Base-by-base conservation (phyloP, 345 rosid genomes). In the Euphorbia peplus region DNA sequence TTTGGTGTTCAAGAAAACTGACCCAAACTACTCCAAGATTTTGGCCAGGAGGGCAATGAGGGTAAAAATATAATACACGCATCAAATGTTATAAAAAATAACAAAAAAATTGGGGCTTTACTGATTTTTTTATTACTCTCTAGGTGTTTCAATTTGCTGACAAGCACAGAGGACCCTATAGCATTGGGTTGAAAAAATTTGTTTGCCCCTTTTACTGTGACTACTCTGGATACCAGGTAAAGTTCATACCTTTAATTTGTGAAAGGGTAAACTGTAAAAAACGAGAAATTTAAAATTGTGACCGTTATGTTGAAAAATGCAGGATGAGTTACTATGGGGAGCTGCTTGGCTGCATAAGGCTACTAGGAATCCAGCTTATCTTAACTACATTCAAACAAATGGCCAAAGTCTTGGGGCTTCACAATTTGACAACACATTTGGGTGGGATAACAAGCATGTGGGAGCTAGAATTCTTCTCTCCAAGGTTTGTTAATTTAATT, bases 121-220 rank as follows among this genome's bases (percentile, higher is more conserved):
- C 25, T n/a, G 30, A 30, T 14, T 1, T 15, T 5, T 16, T 32
- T 8, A 22, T 12, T 22, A 21, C 57, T 64, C 25, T 37, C 28
- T 76, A 84, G 88, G 88, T 85, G 60, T 85, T 85, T 67, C 85
- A 75, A 65, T 85, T 85, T 73, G 89, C 89, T 29, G 84, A 83
- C 0, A 81, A 64, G 72, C 79, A 85, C 68, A 80, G 85, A 81
- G 89, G 87, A 71, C 60, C 87, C 11, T 85, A 85, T 72, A 85
- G 85, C 79, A 68, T 81, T 42, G 83, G 87, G 48, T 15, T 85
- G 70, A 79, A 75, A 68, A 75, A 44, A 2, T 57, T 25, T 30
- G 89, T 85, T 42, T 85, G 89, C 72, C 89, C 87, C 29, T 85
- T 79, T 63, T 85, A 85, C 6, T 85, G 89, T 47, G 76, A 80